These are phyloP conservation scores for Tubosaeta brunneosetosa DNA, from an alignment of 768 basidiomycete genomes.

Conservation along the genomic window DNA sequence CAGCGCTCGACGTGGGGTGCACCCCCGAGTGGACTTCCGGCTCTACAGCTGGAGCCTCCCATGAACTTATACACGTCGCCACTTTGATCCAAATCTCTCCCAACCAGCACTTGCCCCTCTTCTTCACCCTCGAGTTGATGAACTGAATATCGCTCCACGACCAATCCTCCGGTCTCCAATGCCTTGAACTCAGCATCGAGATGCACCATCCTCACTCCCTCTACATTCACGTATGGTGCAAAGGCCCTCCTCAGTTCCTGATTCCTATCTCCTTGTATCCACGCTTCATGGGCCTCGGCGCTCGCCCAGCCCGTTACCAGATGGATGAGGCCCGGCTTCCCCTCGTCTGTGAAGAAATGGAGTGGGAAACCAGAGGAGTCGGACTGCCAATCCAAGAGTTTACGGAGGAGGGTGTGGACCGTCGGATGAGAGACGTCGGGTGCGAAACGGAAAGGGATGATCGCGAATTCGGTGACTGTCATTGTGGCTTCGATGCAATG, in stretches of 20 bases:
- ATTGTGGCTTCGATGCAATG: conserved; percentile 16
- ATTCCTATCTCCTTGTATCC: conserved; percentile 39
- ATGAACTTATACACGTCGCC: conserved; percentile 14
- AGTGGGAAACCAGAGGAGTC: conserved; percentile 40
- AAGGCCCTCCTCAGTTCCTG: conserved; percentile 33
- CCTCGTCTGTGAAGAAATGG: conserved; percentile 32
- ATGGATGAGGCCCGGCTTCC: conserved; percentile 26
- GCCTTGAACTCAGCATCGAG: conserved; percentile 38
- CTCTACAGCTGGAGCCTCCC: not conserved
- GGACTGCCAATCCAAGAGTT: conserved; percentile 34
- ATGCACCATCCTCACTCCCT: conserved; percentile 33
- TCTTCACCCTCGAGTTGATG: not conserved
- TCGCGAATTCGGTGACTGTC: conserved; percentile 43
- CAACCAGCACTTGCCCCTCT: conserved; percentile 1
- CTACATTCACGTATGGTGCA: conserved; percentile 28
- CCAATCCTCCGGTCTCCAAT: conserved; percentile 10
- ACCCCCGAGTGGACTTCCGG: not conserved
- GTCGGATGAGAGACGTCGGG: conserved; percentile 26
- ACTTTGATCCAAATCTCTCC: conserved; percentile 13
- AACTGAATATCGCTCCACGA: conserved; percentile 6
- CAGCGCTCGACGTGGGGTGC: conserved; percentile 1
- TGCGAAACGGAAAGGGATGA: conserved; percentile 32
- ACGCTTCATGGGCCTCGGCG: conserved; percentile 37
- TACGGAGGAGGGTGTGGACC: conserved; percentile 29
- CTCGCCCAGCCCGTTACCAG: conserved; percentile 44